These are phyloP conservation scores for Nitzschia sp. DNA, from an alignment of 108 stramenopile genomes.

Conservation along the genomic window DNA sequence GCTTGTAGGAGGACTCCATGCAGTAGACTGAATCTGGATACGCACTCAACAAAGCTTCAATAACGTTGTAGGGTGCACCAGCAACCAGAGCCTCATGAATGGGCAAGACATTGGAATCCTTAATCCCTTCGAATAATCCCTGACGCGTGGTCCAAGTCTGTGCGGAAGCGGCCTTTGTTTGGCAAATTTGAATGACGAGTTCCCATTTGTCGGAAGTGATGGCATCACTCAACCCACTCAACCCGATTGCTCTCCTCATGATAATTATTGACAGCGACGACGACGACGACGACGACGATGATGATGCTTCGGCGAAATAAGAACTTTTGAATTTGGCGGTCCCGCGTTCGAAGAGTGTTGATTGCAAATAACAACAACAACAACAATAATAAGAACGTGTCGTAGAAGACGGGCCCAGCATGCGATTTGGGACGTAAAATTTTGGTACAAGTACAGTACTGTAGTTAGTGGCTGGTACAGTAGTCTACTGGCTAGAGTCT, in stretches of 20 bases:
- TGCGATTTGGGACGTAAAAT: too few species aligned
- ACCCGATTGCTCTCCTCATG: constrained; percentile 12
- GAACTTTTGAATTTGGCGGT: too few species aligned
- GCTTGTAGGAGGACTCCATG: constrained; percentile 58
- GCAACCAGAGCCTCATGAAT: constrained; percentile 61
- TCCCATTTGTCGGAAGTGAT: constrained; percentile 53
- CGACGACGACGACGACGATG: too few species aligned
- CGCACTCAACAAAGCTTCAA: constrained; percentile 49
- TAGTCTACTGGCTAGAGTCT: too few species aligned
- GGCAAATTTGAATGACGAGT: constrained; percentile 31
- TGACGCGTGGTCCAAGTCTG: constrained; percentile 41
- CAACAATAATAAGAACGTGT: too few species aligned
- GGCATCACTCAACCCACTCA: constrained; percentile 33
- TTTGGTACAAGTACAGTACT: too few species aligned
- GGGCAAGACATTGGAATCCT: constrained; percentile 56
- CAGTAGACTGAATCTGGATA: constrained; percentile 50
- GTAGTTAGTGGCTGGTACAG: too few species aligned
- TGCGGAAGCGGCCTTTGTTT: constrained; percentile 20
- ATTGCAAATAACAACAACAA: too few species aligned
- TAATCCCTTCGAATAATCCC: constrained; percentile 75
- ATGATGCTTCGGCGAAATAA: too few species aligned
- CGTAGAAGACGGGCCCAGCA: too few species aligned
- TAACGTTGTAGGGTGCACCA: constrained; percentile 39
- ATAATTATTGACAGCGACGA: too few species aligned
- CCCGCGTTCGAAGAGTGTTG: too few species aligned